These are phyloP conservation scores for Takakia lepidozioides DNA, from an alignment of 225 moss, liverwort and hornwort species.

Conservation along the genomic window DNA sequence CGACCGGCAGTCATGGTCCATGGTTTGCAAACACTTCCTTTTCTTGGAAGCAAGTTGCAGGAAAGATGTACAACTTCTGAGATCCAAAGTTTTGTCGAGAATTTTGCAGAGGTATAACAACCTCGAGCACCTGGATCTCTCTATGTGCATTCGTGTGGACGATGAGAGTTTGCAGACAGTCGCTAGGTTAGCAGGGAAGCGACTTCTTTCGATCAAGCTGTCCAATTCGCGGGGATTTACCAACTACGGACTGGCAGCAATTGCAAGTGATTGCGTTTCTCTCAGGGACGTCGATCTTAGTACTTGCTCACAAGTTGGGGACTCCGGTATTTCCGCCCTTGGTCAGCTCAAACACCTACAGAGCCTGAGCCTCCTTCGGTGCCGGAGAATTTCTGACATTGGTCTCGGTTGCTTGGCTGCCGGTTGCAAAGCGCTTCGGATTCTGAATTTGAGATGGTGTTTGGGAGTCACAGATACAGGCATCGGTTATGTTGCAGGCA, in stretches of 20 bases:
- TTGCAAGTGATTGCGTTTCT: slow-evolving; percentile 23
- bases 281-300: slow-evolving; percentile 63
- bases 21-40: slow-evolving; percentile 65
- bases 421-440: slow-evolving; percentile 48
- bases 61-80: slow-evolving; percentile 49
- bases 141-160: slow-evolving; percentile 42
- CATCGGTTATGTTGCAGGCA: slow-evolving; percentile 34
- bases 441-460: slow-evolving; percentile 55
- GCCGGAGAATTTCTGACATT: slow-evolving; percentile 48
- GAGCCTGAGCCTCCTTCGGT: slow-evolving; percentile 50
- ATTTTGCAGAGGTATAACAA: slow-evolving; percentile 46
- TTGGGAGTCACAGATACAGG: slow-evolving; percentile 55
- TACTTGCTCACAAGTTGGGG: slow-evolving; percentile 44
- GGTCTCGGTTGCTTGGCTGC: slow-evolving; percentile 43
- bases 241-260: slow-evolving; percentile 25
- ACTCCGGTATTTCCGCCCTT: slow-evolving; percentile 34
- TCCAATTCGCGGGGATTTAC: slow-evolving; percentile 42
- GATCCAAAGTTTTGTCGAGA: slow-evolving; percentile 37
- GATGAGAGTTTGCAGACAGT: slow-evolving; percentile 45
- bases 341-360: slow-evolving; percentile 47
- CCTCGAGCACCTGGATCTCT: slow-evolving; percentile 67
- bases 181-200: slow-evolving; percentile 29
- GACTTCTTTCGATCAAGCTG: slow-evolving; percentile 54
- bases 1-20: slow-evolving; percentile 70
- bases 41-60: slow-evolving; percentile 40